Evolutionary conservation across 345 rosid genomes (phyloP), one percentile per base, ranked within the genome.

Genomic region (Populus euphratica): DNA sequence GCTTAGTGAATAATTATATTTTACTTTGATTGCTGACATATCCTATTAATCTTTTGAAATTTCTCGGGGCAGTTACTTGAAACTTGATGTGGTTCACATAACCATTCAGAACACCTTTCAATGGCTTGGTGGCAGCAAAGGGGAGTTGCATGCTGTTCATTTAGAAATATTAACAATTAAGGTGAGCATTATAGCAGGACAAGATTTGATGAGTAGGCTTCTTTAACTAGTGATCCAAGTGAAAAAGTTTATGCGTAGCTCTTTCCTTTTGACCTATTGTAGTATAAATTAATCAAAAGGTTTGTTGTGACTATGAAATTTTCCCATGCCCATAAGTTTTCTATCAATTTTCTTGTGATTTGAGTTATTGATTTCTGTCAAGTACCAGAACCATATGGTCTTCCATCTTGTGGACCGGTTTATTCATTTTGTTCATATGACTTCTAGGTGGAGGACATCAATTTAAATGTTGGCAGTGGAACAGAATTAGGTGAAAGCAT

Each of bases 51-150:
- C 27, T 20, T 61, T 61, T 61, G 29, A 9, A 61, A 61, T 68
- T 74, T 77, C 78, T 70, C 71, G 81, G 81, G 77, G 70, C 91
- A 95, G 99, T 87, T 96, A 88, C 83, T 78, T 96, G 92, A 92
- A 93, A 88, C 97, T 96, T 69, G 99, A 96, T 86, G 92, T 96
- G 65, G 97, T 93, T 72, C 97, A 92, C 85, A 92, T 96, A 80
- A 92, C 99, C 20, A 89, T 96, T 63, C 83, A 75, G 77, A 96
- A 93, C 81, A 90, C 89, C 77, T 96, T 93, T 77, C 90, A 91
- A 76, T 93, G 99, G 99, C 85, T 90, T 74, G 79, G 56, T 82
- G 99, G 98, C 61, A 84, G 84, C 78, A 91, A 89, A 87, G 86
- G 72, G 74, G 99, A 96, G 76, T 74, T 91, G 71, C 88, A 87